A percentile compares a stretch with the other conserved stretches of the same genome.
Conservation (phyloP, 345 rosid species). For the Anastatica hierochuntica region DNA sequence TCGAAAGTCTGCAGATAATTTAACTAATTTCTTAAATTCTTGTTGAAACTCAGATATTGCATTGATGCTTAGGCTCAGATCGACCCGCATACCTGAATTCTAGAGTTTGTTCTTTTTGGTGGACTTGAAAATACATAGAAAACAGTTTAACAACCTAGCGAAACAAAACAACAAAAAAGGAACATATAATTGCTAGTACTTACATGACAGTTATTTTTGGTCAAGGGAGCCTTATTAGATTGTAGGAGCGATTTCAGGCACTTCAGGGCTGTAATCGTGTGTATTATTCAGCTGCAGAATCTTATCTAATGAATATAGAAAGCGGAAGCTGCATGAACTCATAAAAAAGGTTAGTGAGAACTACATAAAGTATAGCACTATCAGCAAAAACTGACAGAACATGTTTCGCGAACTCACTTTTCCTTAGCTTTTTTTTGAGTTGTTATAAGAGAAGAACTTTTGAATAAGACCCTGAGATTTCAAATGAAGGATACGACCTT, state of each 20-base stretch:
- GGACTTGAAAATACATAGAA: constrained; percentile 28
- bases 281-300: constrained; percentile 63
- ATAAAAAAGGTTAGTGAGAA: background rate
- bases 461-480: no score
- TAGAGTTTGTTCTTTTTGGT: constrained; percentile 30
- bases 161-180: background rate
- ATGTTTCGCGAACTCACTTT: constrained; percentile 46
- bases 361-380: background rate
- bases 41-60: background rate
- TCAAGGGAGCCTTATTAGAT: constrained; percentile 35
- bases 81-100: constrained; percentile 40
- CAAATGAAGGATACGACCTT: no score
- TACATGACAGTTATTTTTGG: constrained; percentile 19
- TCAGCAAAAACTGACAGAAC: constrained; percentile 39
- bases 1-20: background rate
- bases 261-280: constrained; percentile 56
- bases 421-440: constrained; percentile 77
- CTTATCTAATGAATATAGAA: constrained; percentile 27
- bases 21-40: background rate
- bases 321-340: constrained; percentile 3
- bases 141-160: constrained; percentile 11
- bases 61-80: background rate
- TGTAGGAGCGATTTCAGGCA: constrained; percentile 44
- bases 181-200: constrained; percentile 25
- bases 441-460: constrained; percentile 28